These are phyloP conservation scores for Pseudocercospora macadamiae DNA, from an alignment of 2,329 filamentous ascomycete species.

Conservation along the genomic window DNA sequence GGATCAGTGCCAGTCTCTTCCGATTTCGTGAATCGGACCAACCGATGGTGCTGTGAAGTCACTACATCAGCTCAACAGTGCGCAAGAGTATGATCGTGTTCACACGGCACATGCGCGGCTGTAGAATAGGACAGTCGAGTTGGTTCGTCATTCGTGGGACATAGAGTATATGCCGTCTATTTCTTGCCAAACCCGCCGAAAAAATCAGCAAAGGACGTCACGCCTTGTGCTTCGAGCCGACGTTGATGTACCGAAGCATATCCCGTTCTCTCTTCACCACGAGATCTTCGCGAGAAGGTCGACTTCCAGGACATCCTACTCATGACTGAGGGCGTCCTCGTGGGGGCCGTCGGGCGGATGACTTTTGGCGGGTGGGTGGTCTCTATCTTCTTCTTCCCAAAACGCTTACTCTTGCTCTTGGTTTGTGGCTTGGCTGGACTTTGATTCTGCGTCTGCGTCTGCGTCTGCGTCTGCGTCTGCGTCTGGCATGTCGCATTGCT, in stretches of 20 bases:
- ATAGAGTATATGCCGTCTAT: too few species aligned
- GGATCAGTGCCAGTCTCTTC: too few species aligned
- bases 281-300: not conserved
- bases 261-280: not conserved
- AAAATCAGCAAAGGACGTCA: not conserved
- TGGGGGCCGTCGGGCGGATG: not conserved
- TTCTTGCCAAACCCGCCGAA: not conserved
- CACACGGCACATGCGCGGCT: too few species aligned
- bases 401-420: not conserved
- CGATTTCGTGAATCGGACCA: too few species aligned
- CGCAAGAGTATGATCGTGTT: too few species aligned
- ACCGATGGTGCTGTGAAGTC: too few species aligned
- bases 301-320: slow-evolving; percentile 1
- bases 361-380: not conserved
- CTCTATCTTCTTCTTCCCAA: not conserved
- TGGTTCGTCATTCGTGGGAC: too few species aligned
- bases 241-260: not conserved
- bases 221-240: not conserved
- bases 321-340: not conserved
- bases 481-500: too few species aligned
- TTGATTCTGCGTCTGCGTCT: too few species aligned
- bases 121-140: too few species aligned
- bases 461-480: too few species aligned
- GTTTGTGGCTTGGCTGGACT: not conserved
- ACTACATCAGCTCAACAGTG: too few species aligned